Base-by-base conservation (phyloP, 352 stramenopile genomes). In the Phytophthora crassamura region DNA sequence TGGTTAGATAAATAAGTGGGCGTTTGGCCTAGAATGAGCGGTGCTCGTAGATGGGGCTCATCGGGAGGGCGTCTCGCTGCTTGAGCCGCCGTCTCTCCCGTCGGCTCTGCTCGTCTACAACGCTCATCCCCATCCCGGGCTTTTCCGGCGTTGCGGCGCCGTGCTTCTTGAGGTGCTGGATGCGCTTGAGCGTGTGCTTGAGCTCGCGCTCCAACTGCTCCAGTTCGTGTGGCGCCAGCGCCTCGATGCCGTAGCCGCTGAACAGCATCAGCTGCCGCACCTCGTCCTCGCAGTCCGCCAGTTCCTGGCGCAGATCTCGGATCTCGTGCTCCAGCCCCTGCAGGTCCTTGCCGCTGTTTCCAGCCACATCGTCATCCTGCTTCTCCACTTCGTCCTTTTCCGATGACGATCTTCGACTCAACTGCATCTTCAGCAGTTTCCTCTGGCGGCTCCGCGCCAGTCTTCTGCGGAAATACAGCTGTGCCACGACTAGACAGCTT, bases 231-330 rank as follows among this genome's bases (percentile, higher is more conserved):
- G 58, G 42, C 7, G 64, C 41, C 33, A 94, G 69, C 8, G 58
- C 52, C 35, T 94, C 84, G 39, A 94, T 76, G n/a, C 82, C 82
- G 64, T 90, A 94, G 38, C 83, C 86, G 18, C 85, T 84, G 45
- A 86, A 81, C 22, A 91, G 51, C 86, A 94, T 94, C 3, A 94
- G 72, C 16, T 77, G 74, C 12, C 75, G 83, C 33, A 93, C 85
- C 56, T 94, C 86, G 7, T 76, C 69, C 50, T 94, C 86, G 46
- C 80, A 90, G 60, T 94, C 86, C n/a, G 75, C 75, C 33, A 94
- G 63, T 28, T 94, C 86, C 50, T 92, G 84, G 9, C 82, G 80
- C 41, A 94, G 69, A 45, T 94, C 69, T 16, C 50, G 55, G 32
- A 94, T 71, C 58, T 94, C 86, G 43, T 89, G 79, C 51, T 88